These are phyloP conservation scores for Allium fistulosum DNA, from an alignment of 106 monocot species.

Conservation along the genomic window DNA sequence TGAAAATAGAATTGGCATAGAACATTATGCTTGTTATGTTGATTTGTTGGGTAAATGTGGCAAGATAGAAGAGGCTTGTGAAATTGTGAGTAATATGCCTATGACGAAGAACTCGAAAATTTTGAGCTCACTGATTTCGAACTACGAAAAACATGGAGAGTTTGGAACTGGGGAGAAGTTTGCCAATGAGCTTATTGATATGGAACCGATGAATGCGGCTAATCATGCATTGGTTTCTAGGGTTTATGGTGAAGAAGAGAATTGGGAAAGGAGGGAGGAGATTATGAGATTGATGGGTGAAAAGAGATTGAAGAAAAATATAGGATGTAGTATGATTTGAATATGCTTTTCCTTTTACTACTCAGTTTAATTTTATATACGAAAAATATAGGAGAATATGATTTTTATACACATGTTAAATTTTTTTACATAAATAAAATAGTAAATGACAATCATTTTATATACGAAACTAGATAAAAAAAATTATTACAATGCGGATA, in stretches of 20 bases:
- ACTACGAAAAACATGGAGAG: conserved; percentile 19
- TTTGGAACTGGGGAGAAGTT: conserved; percentile 24
- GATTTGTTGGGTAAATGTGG: conserved; percentile 31
- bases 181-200: conserved; percentile 17
- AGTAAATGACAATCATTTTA: no score
- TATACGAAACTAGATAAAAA: no score
- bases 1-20: not conserved
- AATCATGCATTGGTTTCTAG: conserved; percentile 25
- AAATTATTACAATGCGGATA: no score
- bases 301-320: conserved; percentile 12
- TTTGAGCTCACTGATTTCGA: conserved; percentile 24
- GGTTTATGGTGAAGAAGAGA: conserved; percentile 20
- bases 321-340: conserved; percentile 31
- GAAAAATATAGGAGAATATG: no score
- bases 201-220: conserved; percentile 30
- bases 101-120: conserved; percentile 18
- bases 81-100: conserved; percentile 22
- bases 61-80: conserved; percentile 26
- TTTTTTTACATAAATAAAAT: no score
- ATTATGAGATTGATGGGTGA: conserved; percentile 18
- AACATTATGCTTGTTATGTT: conserved; percentile 38
- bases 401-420: no score
- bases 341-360: not conserved
- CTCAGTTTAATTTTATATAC: no score
- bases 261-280: conserved; percentile 24